Conservation (phyloP, 2,329 filamentous ascomycete genomes). For the Didymella segeticola region DNA sequence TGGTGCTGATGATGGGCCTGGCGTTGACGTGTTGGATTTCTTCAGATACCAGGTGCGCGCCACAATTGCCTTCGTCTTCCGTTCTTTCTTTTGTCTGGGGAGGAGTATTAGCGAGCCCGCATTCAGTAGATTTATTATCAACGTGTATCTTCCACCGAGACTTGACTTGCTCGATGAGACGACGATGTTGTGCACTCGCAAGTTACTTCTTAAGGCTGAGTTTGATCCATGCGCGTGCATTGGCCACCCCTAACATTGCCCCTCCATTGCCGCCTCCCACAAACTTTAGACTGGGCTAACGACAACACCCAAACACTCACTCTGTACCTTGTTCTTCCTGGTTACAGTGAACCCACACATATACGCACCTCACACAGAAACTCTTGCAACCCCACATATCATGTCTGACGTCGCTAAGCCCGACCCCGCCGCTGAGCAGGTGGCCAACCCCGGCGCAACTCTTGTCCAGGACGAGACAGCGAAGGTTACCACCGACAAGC, state of each 20-base stretch:
- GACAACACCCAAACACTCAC: constrained; percentile 26
- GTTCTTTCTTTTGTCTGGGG: background rate
- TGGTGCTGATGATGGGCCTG: background rate
- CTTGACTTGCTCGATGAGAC: background rate
- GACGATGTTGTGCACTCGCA: background rate
- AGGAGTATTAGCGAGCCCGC: background rate
- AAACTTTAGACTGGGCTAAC: constrained; percentile 32
- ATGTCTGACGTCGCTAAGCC: constrained; percentile 52
- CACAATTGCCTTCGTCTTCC: background rate
- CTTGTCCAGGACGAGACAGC: constrained; percentile 54
- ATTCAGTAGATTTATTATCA: background rate
- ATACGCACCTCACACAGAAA: constrained; percentile 11
- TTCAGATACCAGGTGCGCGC: constrained; percentile 11
- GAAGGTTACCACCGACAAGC: constrained; percentile 51
- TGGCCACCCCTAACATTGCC: constrained; percentile 14
- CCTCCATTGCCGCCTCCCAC: constrained; percentile 33
- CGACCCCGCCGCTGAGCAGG: constrained; percentile 50
- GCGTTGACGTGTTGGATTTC: constrained; percentile 14
- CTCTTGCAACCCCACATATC: constrained; percentile 11
- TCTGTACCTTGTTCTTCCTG: constrained; percentile 14
- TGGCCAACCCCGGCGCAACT: constrained; percentile 49
- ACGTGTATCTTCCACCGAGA: background rate
- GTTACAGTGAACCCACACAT: constrained; percentile 5
- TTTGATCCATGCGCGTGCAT: constrained; percentile 1
- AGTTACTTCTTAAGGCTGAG: background rate